A percentile compares a stretch with the other conserved stretches of the same genome.
Evolutionary conservation across 2,329 filamentous ascomycete species (phyloP).

Genomic region (Aspergillus brunneoviolaceus): DNA sequence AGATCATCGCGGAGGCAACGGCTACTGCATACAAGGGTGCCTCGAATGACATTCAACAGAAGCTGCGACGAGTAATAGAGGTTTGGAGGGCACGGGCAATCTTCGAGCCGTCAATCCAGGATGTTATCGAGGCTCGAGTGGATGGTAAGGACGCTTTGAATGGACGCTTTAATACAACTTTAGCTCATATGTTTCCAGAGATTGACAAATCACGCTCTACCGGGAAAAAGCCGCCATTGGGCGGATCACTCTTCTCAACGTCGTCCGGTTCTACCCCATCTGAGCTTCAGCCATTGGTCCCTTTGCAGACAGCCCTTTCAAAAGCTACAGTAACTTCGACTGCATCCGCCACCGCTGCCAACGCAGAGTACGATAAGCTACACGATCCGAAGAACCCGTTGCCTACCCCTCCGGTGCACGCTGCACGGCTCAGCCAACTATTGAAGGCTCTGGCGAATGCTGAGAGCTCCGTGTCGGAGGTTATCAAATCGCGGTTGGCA

Average conservation of each 20-base stretch:
- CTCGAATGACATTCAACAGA: conserved; percentile 79
- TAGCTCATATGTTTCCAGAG: conserved; percentile 39
- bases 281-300: conserved; percentile 74
- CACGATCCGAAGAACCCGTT: conserved; percentile 67
- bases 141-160: conserved; percentile 60
- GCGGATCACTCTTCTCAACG: conserved; percentile 69
- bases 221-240: conserved; percentile 57
- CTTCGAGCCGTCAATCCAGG: conserved; percentile 77
- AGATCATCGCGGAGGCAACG: conserved; percentile 85
- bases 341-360: conserved; percentile 67
- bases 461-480: conserved; percentile 84
- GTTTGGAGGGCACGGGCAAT: conserved; percentile 88
- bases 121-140: conserved; percentile 74
- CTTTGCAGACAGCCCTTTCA: conserved; percentile 69
- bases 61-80: conserved; percentile 84
- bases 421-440: conserved; percentile 83
- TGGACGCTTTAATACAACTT: not conserved
- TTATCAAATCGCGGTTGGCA: conserved; percentile 77
- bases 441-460: conserved; percentile 85
- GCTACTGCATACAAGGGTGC: conserved; percentile 88
- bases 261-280: conserved; percentile 62
- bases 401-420: conserved; percentile 85
- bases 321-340: conserved; percentile 71
- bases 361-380: conserved; percentile 80
- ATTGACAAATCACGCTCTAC: conserved; percentile 56